Conservation (phyloP, 805 yeast genomes). For the Candida caryicola region DNA sequence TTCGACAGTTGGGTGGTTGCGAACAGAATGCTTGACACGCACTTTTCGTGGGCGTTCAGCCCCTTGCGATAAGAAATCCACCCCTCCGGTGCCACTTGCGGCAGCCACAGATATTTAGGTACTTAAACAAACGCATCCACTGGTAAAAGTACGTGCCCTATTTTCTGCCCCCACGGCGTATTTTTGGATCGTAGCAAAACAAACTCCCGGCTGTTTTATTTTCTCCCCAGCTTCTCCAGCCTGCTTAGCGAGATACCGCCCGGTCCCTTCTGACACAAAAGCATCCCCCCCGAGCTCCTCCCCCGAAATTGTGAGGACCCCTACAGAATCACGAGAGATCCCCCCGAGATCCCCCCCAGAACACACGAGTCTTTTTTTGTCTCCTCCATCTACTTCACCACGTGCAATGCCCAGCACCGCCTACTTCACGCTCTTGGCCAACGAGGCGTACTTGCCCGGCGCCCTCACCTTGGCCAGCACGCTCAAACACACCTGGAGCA, state of each 20-base stretch:
- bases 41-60: not conserved
- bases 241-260: no score
- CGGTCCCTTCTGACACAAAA: no score
- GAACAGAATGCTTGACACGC: not conserved
- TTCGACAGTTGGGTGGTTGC: not conserved
- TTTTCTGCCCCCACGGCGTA: no score
- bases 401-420: slow-evolving; percentile 7
- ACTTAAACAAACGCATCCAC: no score
- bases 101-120: no score
- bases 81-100: not conserved
- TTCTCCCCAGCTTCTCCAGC: no score
- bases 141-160: no score
- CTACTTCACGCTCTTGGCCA: slow-evolving; percentile 31
- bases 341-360: not conserved
- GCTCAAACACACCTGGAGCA: slow-evolving; percentile 14
- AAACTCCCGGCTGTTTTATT: no score
- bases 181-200: no score
- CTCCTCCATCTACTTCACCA: not conserved
- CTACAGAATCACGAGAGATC: not conserved
- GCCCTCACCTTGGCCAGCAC: slow-evolving; percentile 28
- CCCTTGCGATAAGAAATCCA: not conserved
- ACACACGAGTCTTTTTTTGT: no score
- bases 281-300: no score
- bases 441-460: slow-evolving; percentile 37
- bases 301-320: no score